These are phyloP conservation scores for Helicocarpus griseus DNA, from an alignment of 2,329 filamentous ascomycete species.

Conservation along the genomic window DNA sequence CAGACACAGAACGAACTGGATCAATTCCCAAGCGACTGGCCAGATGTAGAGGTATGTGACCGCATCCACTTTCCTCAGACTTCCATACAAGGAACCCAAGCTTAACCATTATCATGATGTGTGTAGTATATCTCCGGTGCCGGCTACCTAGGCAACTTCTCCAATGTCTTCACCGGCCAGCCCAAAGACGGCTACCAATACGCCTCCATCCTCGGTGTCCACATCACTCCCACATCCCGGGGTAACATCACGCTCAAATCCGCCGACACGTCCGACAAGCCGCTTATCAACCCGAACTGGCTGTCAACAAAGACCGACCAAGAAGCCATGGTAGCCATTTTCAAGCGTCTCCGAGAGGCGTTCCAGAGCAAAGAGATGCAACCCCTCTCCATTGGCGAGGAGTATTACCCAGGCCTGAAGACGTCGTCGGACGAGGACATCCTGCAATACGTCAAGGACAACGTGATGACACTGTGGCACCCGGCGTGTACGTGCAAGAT, in stretches of 20 bases:
- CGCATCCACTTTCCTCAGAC: background rate
- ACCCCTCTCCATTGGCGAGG: constrained; percentile 24
- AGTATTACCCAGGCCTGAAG: constrained; percentile 30
- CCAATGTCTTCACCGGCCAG: constrained; percentile 16
- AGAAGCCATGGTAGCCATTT: constrained; percentile 35
- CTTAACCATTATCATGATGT: background rate
- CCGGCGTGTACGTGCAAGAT: constrained; percentile 29
- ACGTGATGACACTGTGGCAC: constrained; percentile 26
- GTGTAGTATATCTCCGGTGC: constrained; percentile 18
- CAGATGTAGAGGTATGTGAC: constrained; percentile 21
- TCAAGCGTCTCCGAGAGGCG: constrained; percentile 34
- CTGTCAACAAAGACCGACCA: constrained; percentile 35
- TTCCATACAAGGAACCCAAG: background rate
- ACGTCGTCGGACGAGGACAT: constrained; percentile 36
- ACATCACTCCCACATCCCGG: constrained; percentile 34
- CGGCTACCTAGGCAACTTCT: constrained; percentile 22
- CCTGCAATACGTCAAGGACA: constrained; percentile 23
- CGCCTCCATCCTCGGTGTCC: constrained; percentile 20
- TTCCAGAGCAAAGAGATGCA: constrained; percentile 22
- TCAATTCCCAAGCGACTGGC: constrained; percentile 28
- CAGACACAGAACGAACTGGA: constrained; percentile 15
- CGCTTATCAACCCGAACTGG: constrained; percentile 41
- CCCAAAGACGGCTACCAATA: constrained; percentile 26
- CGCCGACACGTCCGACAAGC: constrained; percentile 24
- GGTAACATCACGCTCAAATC: constrained; percentile 37